Evolutionary conservation across 768 basidiomycete species (phyloP).

Genomic region (Udeniomyces megalosporus): DNA sequence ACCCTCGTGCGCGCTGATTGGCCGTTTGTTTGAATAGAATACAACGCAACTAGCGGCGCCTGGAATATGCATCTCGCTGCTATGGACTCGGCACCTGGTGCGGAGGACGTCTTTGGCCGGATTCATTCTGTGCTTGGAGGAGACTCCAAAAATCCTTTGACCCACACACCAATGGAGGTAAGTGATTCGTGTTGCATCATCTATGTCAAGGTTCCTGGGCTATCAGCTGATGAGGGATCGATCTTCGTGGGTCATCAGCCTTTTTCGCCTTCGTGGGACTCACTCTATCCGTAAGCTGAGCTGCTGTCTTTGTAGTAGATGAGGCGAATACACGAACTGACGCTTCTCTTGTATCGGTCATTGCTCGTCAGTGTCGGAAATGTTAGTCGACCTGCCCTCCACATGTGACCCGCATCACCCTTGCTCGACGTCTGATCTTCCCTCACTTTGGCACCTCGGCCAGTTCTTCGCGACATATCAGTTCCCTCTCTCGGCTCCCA

Average conservation of each 20-base stretch:
- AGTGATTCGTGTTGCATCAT: neutral
- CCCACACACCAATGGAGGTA: neutral
- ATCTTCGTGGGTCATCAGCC: too few relatives aligned
- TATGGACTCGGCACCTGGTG: constrained; percentile 13
- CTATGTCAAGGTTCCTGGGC: too few relatives aligned
- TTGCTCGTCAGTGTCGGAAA: neutral
- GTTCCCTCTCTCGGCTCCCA: neutral
- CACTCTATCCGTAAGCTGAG: neutral
- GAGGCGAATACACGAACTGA: neutral
- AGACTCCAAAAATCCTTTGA: neutral
- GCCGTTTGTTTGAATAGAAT: too few relatives aligned
- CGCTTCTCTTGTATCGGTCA: neutral
- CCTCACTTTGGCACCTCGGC: neutral
- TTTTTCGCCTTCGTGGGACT: neutral
- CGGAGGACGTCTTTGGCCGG: neutral
- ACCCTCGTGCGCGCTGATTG: too few relatives aligned
- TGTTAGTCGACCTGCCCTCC: neutral
- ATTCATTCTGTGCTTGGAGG: constrained; percentile 7
- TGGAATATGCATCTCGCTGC: neutral
- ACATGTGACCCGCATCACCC: neutral
- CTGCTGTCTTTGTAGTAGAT: neutral
- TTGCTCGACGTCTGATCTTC: neutral
- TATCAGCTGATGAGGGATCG: too few relatives aligned
- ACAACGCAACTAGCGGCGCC: neutral
- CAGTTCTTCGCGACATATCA: constrained; percentile 12